These are phyloP conservation scores for Tuber magnatum DNA, from an alignment of 495 filamentous ascomycete species.

Conservation along the genomic window DNA sequence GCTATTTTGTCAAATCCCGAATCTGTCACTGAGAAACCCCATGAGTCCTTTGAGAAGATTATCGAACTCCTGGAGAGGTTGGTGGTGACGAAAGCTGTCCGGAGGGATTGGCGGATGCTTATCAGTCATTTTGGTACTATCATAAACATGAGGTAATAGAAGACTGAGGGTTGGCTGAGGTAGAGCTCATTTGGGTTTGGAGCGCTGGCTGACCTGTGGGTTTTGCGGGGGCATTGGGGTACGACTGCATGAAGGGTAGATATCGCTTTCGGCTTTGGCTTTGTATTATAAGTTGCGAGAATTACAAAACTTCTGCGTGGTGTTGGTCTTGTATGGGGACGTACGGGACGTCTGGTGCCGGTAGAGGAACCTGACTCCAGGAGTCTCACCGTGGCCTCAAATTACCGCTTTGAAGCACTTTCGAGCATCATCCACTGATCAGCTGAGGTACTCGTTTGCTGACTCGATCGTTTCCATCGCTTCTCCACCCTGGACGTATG, in stretches of 20 bases:
- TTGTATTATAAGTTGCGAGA: too few species aligned
- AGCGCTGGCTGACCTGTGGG: too few species aligned
- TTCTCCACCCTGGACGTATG: background rate
- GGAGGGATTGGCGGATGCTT: background rate
- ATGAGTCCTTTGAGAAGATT: background rate
- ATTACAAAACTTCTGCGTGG: too few species aligned
- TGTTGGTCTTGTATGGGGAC: too few species aligned
- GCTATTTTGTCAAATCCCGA: background rate
- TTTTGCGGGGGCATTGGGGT: background rate
- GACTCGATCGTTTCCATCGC: conserved; percentile 9
- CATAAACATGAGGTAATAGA: background rate
- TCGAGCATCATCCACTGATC: background rate
- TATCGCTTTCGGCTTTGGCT: too few species aligned
- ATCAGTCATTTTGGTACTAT: background rate
- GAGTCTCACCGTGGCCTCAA: too few species aligned
- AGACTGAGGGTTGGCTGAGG: background rate
- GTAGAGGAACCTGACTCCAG: too few species aligned
- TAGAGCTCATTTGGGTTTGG: too few species aligned
- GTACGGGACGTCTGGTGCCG: too few species aligned
- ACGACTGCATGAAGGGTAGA: background rate
- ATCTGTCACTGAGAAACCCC: background rate
- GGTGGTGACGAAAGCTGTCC: background rate
- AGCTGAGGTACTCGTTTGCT: background rate
- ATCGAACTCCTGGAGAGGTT: background rate
- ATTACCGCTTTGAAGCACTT: too few species aligned